Evolutionary conservation across 2,329 filamentous ascomycete genomes (phyloP).

Genomic region (Fusarium vanettenii): DNA sequence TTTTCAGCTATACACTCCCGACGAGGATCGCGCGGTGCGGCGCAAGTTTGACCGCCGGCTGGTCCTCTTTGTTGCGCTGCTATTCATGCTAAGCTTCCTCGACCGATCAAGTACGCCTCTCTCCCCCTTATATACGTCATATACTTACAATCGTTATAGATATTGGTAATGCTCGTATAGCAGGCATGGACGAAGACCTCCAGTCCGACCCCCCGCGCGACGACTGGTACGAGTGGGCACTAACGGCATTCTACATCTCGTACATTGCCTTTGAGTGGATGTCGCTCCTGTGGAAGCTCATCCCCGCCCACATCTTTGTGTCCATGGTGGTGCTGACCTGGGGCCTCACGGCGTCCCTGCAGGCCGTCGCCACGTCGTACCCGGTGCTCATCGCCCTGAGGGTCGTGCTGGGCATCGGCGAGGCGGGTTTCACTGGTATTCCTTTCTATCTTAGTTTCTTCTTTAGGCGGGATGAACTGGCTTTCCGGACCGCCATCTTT

Average conservation of each 20-base stretch:
- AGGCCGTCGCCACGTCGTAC: constrained; percentile 74
- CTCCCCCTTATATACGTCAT: not conserved
- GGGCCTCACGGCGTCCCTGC: constrained; percentile 82
- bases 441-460: constrained; percentile 75
- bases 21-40: constrained; percentile 79
- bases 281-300: constrained; percentile 69
- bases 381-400: constrained; percentile 67
- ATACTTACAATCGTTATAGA: constrained; percentile 52
- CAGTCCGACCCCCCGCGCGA: constrained; percentile 59
- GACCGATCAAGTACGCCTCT: constrained; percentile 81
- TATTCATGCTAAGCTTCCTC: constrained; percentile 88
- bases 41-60: constrained; percentile 81
- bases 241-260: constrained; percentile 71
- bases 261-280: constrained; percentile 76
- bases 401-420: constrained; percentile 69
- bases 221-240: constrained; percentile 69
- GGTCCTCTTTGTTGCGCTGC: constrained; percentile 81
- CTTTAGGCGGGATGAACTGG: constrained; percentile 77
- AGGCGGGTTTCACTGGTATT: constrained; percentile 74
- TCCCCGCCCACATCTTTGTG: constrained; percentile 71
- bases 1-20: constrained; percentile 61
- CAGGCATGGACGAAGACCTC: constrained; percentile 72
- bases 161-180: constrained; percentile 72
- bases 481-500: constrained; percentile 86
- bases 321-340: constrained; percentile 76